A percentile compares a stretch with the other conserved stretches of the same genome.
These are phyloP conservation scores for Willaertia magna DNA, from an alignment of 208 protist genomes.

Conservation along the genomic window DNA sequence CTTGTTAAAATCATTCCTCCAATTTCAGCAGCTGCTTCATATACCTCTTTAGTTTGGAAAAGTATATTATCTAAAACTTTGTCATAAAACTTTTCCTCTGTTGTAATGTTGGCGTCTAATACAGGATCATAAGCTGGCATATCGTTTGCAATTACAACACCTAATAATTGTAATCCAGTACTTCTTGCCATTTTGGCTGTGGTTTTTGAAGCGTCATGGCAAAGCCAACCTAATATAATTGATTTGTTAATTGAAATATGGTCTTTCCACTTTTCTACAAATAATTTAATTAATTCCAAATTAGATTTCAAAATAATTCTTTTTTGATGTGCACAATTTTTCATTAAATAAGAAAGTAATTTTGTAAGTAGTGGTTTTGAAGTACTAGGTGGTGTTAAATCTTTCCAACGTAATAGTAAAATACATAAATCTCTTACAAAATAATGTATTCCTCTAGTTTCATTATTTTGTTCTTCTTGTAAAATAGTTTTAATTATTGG, in stretches of 20 bases:
- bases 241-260: neutral
- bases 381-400: neutral
- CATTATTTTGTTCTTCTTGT: neutral
- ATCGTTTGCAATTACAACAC: slow-evolving; percentile 39
- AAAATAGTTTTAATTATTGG: slow-evolving; percentile 37
- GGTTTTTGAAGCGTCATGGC: neutral
- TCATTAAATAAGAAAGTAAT: neutral
- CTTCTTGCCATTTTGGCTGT: slow-evolving; percentile 2
- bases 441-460: slow-evolving; percentile 48
- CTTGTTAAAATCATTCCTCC: slow-evolving; percentile 40
- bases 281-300: slow-evolving; percentile 47
- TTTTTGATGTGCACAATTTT: slow-evolving; percentile 16
- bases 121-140: slow-evolving; percentile 22
- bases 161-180: slow-evolving; percentile 45
- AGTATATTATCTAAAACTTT: slow-evolving; percentile 28
- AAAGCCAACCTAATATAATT: slow-evolving; percentile 13
- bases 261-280: slow-evolving; percentile 37
- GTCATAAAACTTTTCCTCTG: slow-evolving; percentile 30
- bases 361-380: neutral
- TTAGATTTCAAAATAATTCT: slow-evolving; percentile 39
- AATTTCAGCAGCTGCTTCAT: slow-evolving; percentile 41
- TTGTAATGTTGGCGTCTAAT: slow-evolving; percentile 11
- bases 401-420: slow-evolving; percentile 39
- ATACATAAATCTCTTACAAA: slow-evolving; percentile 51
- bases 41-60: slow-evolving; percentile 27